These are phyloP conservation scores for Xerocomellus intermedius DNA, from an alignment of 768 basidiomycete genomes.

Conservation along the genomic window DNA sequence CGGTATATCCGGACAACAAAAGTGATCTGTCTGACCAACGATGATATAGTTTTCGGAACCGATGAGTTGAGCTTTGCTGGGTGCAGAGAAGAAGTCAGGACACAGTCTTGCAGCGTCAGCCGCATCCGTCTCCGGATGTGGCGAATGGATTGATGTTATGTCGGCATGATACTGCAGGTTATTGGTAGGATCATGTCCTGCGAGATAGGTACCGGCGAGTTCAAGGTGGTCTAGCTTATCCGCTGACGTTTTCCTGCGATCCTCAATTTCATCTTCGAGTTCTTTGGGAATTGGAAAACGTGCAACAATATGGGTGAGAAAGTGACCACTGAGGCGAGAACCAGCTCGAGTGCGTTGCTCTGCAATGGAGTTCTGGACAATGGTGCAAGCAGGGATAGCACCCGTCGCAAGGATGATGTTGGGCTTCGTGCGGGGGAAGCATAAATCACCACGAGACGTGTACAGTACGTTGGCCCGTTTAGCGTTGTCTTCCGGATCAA, in stretches of 20 bases:
- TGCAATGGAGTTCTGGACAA: conserved; percentile 17
- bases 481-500: conserved; percentile 8
- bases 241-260: too few relatives aligned
- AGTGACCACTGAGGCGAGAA: conserved; percentile 15
- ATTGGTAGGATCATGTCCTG: conserved; percentile 1
- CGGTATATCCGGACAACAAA: neutral
- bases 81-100: conserved; percentile 15
- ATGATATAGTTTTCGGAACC: conserved; percentile 7
- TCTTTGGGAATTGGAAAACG: conserved; percentile 6
- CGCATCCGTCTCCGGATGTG: conserved; percentile 7
- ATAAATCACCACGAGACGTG: too few relatives aligned
- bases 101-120: conserved; percentile 16
- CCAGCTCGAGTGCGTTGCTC: conserved; percentile 13
- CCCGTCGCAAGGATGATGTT: conserved; percentile 23
- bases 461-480: conserved; percentile 9
- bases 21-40: neutral
- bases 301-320: conserved; percentile 7
- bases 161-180: conserved; percentile 11
- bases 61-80: conserved; percentile 7
- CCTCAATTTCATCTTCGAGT: too few relatives aligned
- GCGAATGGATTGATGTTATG: conserved; percentile 9
- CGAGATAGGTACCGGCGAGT: conserved; percentile 6
- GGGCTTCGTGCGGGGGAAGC: neutral
- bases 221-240: too few relatives aligned
- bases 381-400: conserved; percentile 19